phyloP scores from a whole-genome alignment of 1,284 basidiomycete species.

The Apiotrichum gamsii region DNA sequence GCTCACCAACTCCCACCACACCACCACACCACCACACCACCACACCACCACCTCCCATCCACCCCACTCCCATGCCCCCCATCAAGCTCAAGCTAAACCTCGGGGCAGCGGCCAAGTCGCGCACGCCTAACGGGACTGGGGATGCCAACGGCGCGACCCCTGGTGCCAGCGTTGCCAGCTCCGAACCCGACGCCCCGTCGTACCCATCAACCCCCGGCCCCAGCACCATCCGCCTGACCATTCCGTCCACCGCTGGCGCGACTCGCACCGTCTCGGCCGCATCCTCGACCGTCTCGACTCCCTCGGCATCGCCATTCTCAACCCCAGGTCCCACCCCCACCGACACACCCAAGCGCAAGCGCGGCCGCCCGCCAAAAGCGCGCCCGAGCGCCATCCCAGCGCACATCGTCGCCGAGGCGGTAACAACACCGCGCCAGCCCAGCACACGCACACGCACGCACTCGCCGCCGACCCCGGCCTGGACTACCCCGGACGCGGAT shows the following conservation, averaged over 20 bases:
- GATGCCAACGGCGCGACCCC: too few relatives aligned
- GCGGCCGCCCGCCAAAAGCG: constrained; percentile 10
- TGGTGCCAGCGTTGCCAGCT: too few relatives aligned
- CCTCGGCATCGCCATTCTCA: constrained; percentile 7
- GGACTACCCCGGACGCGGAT: constrained; percentile 2
- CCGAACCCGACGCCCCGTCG: too few relatives aligned
- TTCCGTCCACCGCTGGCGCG: neutral
- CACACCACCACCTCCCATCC: neutral
- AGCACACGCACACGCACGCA: too few relatives aligned
- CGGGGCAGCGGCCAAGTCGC: constrained; percentile 5
- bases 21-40: too few relatives aligned
- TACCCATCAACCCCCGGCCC: neutral
- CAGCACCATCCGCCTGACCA: constrained; percentile 1
- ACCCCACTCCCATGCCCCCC: constrained; percentile 18
- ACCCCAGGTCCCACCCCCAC: constrained; percentile 7
- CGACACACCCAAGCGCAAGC: constrained; percentile 7
- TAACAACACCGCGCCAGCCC: constrained; percentile 11
- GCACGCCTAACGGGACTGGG: constrained; percentile 1
- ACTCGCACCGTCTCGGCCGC: too few relatives aligned
- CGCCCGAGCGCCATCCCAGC: constrained; percentile 18
- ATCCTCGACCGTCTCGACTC: constrained; percentile 9
- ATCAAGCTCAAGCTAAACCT: constrained; percentile 39
- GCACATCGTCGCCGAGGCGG: constrained; percentile 11
- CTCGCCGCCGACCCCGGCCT: neutral
- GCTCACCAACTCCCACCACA: too few relatives aligned